These are phyloP conservation scores for Cyclotella baltica DNA, from an alignment of 108 stramenopile species.

Conservation along the genomic window DNA sequence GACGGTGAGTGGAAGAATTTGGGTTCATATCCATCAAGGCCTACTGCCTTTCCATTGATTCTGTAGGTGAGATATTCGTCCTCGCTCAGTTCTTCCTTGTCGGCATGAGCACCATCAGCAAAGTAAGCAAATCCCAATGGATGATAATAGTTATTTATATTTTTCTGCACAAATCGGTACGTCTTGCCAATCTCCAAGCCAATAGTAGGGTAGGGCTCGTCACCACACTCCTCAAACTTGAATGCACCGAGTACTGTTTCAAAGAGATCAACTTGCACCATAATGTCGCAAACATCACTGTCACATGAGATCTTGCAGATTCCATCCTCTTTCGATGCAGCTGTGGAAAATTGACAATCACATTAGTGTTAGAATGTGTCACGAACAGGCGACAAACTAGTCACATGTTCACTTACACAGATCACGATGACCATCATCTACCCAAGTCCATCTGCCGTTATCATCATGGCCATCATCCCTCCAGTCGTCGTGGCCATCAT, in stretches of 20 bases:
- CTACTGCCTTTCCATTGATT: constrained; percentile 57
- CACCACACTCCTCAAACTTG: constrained; percentile 80
- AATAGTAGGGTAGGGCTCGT: constrained; percentile 76
- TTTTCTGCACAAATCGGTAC: constrained; percentile 80
- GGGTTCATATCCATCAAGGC: constrained; percentile 85
- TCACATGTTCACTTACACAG: not conserved
- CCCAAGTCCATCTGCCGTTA: not conserved
- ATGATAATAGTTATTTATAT: constrained; percentile 80
- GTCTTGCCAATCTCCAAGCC: constrained; percentile 79
- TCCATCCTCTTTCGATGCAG: constrained; percentile 19
- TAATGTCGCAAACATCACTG: constrained; percentile 22
- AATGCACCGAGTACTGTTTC: constrained; percentile 73
- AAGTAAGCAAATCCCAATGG: constrained; percentile 84
- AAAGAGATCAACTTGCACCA: constrained; percentile 29
- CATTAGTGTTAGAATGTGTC: too few relatives aligned
- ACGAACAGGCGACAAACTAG: not conserved
- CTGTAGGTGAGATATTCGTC: constrained; percentile 85
- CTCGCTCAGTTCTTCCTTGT: constrained; percentile 27
- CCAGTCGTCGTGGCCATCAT: not conserved
- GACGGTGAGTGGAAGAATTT: constrained; percentile 74
- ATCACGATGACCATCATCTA: not conserved
- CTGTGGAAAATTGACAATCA: not conserved
- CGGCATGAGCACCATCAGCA: constrained; percentile 38
- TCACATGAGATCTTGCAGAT: constrained; percentile 26
- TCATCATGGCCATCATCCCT: not conserved